A percentile compares a stretch with the other conserved stretches of the same genome.
Evolutionary conservation across 768 basidiomycete genomes (phyloP).

Genomic region (Suillus lakei): DNA sequence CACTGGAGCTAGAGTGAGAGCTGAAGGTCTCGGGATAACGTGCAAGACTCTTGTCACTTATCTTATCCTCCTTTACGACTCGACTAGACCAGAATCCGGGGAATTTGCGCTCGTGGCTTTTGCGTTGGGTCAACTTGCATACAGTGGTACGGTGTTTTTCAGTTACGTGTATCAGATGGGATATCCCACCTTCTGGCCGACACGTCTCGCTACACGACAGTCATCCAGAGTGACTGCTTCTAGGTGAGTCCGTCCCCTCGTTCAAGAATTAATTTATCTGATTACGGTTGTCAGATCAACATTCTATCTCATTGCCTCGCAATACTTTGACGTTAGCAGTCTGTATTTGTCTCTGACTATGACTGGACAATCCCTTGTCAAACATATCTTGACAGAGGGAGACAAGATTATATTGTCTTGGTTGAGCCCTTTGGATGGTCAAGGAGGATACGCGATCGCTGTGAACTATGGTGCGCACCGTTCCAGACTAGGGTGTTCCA

Average conservation of each 20-base stretch:
- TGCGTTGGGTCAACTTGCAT: slow-evolving; percentile 82
- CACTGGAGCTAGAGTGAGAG: slow-evolving; percentile 75
- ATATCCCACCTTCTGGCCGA: slow-evolving; percentile 37
- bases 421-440: slow-evolving; percentile 83
- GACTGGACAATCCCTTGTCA: slow-evolving; percentile 87
- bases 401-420: slow-evolving; percentile 89
- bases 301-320: slow-evolving; percentile 11
- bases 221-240: not conserved
- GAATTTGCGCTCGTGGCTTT: slow-evolving; percentile 78
- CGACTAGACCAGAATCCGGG: slow-evolving; percentile 34
- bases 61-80: slow-evolving; percentile 59
- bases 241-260: slow-evolving; percentile 21
- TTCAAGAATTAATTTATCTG: not conserved
- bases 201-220: slow-evolving; percentile 25
- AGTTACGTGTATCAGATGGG: slow-evolving; percentile 58
- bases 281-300: not conserved
- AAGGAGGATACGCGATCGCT: slow-evolving; percentile 95
- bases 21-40: slow-evolving; percentile 85
- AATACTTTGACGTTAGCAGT: slow-evolving; percentile 50
- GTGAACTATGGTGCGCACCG: slow-evolving; percentile 84
- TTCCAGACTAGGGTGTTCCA: not conserved
- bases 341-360: slow-evolving; percentile 77
- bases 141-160: slow-evolving; percentile 60
- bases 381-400: slow-evolving; percentile 95
- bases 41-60: slow-evolving; percentile 77